Evolutionary conservation across 2,329 filamentous ascomycete genomes (phyloP), one percentile per base, ranked within the genome.

Genomic region (Colletotrichum sp.): DNA sequence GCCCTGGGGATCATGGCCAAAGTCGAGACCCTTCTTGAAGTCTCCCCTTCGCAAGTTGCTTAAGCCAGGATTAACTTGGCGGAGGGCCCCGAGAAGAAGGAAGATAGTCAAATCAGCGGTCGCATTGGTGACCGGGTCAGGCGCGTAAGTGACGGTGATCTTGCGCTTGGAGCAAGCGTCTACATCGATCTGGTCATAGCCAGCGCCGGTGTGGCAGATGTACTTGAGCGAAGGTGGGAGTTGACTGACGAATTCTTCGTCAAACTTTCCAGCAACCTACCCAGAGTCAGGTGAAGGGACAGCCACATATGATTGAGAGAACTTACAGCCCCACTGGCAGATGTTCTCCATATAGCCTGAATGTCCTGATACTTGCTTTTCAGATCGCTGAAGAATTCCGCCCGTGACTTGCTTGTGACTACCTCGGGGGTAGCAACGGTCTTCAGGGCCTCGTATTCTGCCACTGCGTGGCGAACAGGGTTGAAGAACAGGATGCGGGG

Each of bases 191-290:
- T 81, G 80, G 69, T 83, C 81, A 21, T 82, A 75, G 2, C 81
- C 80, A 8, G 83, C 79, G 12, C 81, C 80, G 6, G 82, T 81
- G 58, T 83, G 82, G 43, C 79, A 79, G 5, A 84, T 78, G 66
- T 78, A 89, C 76, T 85, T 86, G 74, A 89, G 80, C 0, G 85
- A 84, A 32, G 79, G 78, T 1, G 89, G 88, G 5, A 90, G 82
- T 13, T 83, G 81, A 10, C 83, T 82, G 16, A 90, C 79, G 66
- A 90, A 77, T 77, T 90, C 88, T 16, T 81, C 78, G 78, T 90
- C 80, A 78, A 90, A 90, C 8, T 75, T 73, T 5, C 74, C 74
- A 6, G 74, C 74, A 9, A 78, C 76, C 76, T 78, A 24, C 24
- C 24, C 24, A 24, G 24, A 24, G 24, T 24, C 24, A 24, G 24